Conservation (phyloP, 2,329 filamentous ascomycete species). For the Aspergillus pseudoglaucus region DNA sequence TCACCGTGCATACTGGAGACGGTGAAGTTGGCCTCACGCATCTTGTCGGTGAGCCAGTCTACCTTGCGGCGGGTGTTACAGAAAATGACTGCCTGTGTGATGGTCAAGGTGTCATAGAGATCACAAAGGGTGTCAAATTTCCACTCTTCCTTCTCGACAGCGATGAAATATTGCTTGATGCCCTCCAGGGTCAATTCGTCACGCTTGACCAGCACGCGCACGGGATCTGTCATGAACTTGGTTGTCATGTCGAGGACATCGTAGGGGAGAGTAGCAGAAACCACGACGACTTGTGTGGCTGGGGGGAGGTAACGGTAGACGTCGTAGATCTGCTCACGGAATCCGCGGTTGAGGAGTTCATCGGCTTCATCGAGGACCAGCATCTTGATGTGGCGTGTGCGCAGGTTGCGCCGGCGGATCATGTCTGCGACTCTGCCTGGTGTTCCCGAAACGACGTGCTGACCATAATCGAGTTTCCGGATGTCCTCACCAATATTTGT, state of each 20-base stretch:
- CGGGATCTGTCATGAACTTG: slow-evolving; percentile 98
- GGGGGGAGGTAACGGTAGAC: slow-evolving; percentile 96
- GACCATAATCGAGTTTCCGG: slow-evolving; percentile 91
- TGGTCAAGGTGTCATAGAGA: slow-evolving; percentile 96
- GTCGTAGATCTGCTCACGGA: slow-evolving; percentile 98
- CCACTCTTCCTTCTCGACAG: slow-evolving; percentile 99
- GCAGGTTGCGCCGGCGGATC: slow-evolving; percentile 67
- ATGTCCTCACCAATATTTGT: slow-evolving; percentile 98
- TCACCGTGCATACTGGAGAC: slow-evolving; percentile 98
- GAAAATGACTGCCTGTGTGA: slow-evolving; percentile 98
- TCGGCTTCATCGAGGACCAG: slow-evolving; percentile 70
- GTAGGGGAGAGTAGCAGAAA: slow-evolving; percentile 93
- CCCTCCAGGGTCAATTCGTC: slow-evolving; percentile 97
- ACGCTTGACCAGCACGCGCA: slow-evolving; percentile 95
- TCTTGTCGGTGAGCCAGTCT: slow-evolving; percentile 98
- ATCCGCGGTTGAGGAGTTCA: slow-evolving; percentile 82
- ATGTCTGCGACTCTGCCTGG: slow-evolving; percentile 91
- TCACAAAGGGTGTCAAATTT: slow-evolving; percentile 99
- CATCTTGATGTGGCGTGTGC: slow-evolving; percentile 72
- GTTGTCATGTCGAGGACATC: slow-evolving; percentile 99
- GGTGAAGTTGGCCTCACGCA: slow-evolving; percentile 97
- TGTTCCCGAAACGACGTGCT: slow-evolving; percentile 95
- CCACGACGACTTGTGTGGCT: slow-evolving; percentile 95
- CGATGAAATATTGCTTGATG: slow-evolving; percentile 98
- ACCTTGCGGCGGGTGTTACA: slow-evolving; percentile 99